phyloP scores from a whole-genome alignment of 75 land plant genomes.

The Pinus taeda region DNA sequence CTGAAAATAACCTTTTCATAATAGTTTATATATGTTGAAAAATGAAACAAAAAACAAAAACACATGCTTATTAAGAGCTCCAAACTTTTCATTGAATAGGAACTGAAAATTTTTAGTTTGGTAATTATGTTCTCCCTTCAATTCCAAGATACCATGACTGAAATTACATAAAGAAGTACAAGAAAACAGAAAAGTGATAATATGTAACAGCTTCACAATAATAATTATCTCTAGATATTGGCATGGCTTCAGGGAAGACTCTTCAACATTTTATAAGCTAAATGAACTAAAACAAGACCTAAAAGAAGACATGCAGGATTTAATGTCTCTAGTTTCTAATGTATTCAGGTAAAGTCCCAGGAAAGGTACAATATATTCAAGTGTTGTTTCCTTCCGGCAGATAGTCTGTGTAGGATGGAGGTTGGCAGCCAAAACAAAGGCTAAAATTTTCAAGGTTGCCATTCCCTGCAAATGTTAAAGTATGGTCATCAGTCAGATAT shows the following conservation, averaged over 20 bases:
- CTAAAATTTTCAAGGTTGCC: too few relatives aligned
- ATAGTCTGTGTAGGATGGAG: too few relatives aligned
- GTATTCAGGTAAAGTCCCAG: too few relatives aligned
- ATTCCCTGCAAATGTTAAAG: too few relatives aligned
- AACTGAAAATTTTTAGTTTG: neutral
- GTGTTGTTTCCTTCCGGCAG: too few relatives aligned
- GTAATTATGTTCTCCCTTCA: neutral
- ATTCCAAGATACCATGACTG: neutral
- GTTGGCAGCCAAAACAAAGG: too few relatives aligned
- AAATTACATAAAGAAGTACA: neutral
- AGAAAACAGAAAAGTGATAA: neutral
- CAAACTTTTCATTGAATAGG: neutral
- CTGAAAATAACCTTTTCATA: slow-evolving; percentile 2
- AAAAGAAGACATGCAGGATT: too few relatives aligned
- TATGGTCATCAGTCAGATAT: too few relatives aligned
- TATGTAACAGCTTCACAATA: neutral
- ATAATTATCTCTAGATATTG: neutral
- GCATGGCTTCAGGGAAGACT: neutral
- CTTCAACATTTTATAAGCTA: neutral
- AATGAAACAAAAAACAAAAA: neutral
- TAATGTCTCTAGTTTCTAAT: too few relatives aligned
- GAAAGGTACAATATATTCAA: too few relatives aligned
- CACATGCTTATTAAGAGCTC: neutral
- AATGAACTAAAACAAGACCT: neutral
- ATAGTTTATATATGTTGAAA: neutral